Conservation (phyloP, 2,329 filamentous ascomycete species). For the Colletotrichum noveboracense region DNA sequence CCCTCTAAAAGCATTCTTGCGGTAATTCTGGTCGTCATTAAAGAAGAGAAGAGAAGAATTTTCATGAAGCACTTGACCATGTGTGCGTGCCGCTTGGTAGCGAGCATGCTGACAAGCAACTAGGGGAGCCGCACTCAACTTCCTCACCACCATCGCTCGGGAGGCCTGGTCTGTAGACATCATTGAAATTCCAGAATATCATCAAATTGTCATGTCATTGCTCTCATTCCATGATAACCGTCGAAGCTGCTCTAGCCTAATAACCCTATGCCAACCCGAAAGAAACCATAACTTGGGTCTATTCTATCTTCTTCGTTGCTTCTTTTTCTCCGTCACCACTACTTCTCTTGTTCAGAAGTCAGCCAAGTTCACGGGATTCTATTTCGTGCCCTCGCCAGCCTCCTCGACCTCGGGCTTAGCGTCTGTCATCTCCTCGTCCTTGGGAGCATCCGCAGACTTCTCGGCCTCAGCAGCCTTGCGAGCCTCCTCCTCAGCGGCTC, state of each 20-base stretch:
- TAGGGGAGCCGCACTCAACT: not conserved
- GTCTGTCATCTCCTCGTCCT: conserved; percentile 70
- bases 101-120: not conserved
- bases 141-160: not conserved
- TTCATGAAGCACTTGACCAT: not conserved
- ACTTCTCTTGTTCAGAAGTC: not conserved
- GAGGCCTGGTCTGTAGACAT: not conserved
- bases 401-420: conserved; percentile 60
- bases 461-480: conserved; percentile 58
- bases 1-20: not conserved
- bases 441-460: conserved; percentile 51
- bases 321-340: not conserved
- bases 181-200: not conserved
- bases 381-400: conserved; percentile 34
- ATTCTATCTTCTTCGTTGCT: conserved; percentile 22
- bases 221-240: conserved; percentile 20
- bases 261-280: conserved; percentile 22
- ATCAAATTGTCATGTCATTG: conserved; percentile 20
- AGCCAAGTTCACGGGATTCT: conserved; percentile 8
- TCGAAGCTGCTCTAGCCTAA: conserved; percentile 22
- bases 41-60: not conserved
- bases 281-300: conserved; percentile 22
- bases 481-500: conserved; percentile 62
- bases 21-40: not conserved
- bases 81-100: not conserved